A percentile compares a stretch with the other conserved stretches of the same genome.
phyloP scores from a whole-genome alignment of 2,329 filamentous ascomycete genomes.

The Nemania serpens region DNA sequence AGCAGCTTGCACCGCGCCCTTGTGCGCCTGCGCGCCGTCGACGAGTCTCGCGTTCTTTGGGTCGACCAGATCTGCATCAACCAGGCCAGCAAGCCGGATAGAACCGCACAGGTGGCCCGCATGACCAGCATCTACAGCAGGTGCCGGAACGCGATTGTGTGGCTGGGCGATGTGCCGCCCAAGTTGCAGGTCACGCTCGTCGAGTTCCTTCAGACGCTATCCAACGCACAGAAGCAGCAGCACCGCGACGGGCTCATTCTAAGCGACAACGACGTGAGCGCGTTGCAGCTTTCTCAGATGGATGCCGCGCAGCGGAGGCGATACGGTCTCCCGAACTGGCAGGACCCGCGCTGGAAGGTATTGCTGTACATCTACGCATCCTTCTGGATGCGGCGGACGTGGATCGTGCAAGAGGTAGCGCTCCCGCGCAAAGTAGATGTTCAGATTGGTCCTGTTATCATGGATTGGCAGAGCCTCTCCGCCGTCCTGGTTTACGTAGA shows the following conservation, averaged over 20 bases:
- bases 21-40: constrained; percentile 16
- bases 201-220: constrained; percentile 16
- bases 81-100: constrained; percentile 11
- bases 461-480: constrained; percentile 13
- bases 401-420: constrained; percentile 20
- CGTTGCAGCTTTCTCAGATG: constrained; percentile 19
- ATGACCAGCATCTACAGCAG: constrained; percentile 18
- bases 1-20: constrained; percentile 16
- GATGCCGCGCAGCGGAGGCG: constrained; percentile 14
- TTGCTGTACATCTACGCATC: constrained; percentile 18
- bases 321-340: constrained; percentile 14
- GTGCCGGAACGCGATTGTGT: constrained; percentile 19
- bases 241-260: constrained; percentile 14
- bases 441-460: constrained; percentile 13
- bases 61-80: constrained; percentile 16
- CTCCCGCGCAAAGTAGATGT: constrained; percentile 17
- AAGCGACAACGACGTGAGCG: constrained; percentile 11
- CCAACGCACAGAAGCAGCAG: constrained; percentile 17
- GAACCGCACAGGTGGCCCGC: constrained; percentile 10
- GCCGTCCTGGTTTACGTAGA: constrained; percentile 14
- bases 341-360: constrained; percentile 17
- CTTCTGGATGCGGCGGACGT: constrained; percentile 20
- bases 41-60: constrained; percentile 14
- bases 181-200: constrained; percentile 9
- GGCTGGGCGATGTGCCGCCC: constrained; percentile 15